Evolutionary conservation across 805 yeast species (phyloP).

Genomic region (Kodamaea fukazawae): DNA sequence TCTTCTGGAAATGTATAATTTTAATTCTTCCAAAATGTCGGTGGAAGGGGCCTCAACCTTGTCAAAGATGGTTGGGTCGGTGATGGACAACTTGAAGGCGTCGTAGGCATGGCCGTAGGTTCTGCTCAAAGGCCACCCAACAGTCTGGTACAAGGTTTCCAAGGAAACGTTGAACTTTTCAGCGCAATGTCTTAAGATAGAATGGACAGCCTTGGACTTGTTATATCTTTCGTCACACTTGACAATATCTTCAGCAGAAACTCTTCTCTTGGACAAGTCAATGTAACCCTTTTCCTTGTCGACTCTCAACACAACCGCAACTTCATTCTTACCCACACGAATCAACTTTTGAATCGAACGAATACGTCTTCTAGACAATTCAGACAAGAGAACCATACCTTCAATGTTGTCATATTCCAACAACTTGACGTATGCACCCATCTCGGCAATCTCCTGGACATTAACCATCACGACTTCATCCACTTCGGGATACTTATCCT

Average conservation of each 20-base stretch:
- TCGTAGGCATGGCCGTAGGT: conserved; percentile 97
- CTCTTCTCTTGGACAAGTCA: conserved; percentile 96
- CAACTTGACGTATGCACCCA: conserved; percentile 98
- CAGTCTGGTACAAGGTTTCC: conserved; percentile 78
- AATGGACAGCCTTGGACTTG: conserved; percentile 95
- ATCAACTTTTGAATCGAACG: conserved; percentile 95
- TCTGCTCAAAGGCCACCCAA: conserved; percentile 97
- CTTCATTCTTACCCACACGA: conserved; percentile 98
- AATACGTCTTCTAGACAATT: conserved; percentile 97
- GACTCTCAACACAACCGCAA: conserved; percentile 95
- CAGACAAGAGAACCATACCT: conserved; percentile 96
- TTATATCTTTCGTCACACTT: conserved; percentile 97
- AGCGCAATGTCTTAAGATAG: conserved; percentile 97
- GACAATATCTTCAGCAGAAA: conserved; percentile 93
- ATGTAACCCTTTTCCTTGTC: conserved; percentile 98
- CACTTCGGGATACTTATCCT: conserved; percentile 97
- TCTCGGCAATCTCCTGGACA: conserved; percentile 97
- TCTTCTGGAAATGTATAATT: conserved; percentile 84
- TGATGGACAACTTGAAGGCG: conserved; percentile 93
- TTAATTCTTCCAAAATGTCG: conserved; percentile 79
- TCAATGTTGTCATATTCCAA: conserved; percentile 97
- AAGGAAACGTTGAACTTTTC: conserved; percentile 89
- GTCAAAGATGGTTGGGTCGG: conserved; percentile 85
- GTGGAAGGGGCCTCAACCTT: conserved; percentile 67
- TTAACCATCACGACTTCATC: conserved; percentile 99